Conservation (phyloP, 768 basidiomycete species). For the Tulasnella sp. region DNA sequence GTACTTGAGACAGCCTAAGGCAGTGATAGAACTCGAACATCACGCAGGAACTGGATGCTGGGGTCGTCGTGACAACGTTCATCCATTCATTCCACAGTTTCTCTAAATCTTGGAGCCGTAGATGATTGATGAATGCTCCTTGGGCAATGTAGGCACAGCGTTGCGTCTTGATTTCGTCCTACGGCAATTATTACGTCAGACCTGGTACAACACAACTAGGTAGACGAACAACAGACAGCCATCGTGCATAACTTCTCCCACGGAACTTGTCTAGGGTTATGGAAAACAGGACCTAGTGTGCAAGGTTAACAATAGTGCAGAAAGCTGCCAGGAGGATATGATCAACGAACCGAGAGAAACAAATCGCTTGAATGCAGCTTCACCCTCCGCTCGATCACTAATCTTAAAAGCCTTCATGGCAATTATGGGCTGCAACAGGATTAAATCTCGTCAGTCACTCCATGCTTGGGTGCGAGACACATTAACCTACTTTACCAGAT, state of each 20-base stretch:
- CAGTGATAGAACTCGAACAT: constrained; percentile 12
- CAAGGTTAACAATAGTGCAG: too few relatives aligned
- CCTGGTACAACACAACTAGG: too few relatives aligned
- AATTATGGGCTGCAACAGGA: not conserved
- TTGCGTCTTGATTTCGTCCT: too few relatives aligned
- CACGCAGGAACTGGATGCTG: not conserved
- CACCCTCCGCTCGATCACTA: not conserved
- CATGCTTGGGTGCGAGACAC: too few relatives aligned
- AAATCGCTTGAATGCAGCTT: not conserved
- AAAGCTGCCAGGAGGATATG: not conserved
- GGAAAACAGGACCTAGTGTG: too few relatives aligned
- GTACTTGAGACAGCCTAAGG: not conserved
- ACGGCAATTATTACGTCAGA: too few relatives aligned
- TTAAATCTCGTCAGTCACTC: too few relatives aligned
- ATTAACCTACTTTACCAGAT: too few relatives aligned
- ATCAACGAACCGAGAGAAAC: constrained; percentile 1
- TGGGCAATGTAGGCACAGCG: constrained; percentile 11
- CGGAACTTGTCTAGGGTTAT: too few relatives aligned
- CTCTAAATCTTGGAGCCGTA: not conserved
- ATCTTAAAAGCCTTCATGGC: not conserved
- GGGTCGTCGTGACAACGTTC: not conserved
- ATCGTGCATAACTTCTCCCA: constrained; percentile 12
- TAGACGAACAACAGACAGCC: constrained; percentile 6
- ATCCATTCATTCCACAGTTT: constrained; percentile 1
- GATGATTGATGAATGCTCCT: constrained; percentile 6